These are phyloP conservation scores for Ustilago shanxiensis DNA, from an alignment of 1,284 basidiomycete genomes.

Conservation along the genomic window DNA sequence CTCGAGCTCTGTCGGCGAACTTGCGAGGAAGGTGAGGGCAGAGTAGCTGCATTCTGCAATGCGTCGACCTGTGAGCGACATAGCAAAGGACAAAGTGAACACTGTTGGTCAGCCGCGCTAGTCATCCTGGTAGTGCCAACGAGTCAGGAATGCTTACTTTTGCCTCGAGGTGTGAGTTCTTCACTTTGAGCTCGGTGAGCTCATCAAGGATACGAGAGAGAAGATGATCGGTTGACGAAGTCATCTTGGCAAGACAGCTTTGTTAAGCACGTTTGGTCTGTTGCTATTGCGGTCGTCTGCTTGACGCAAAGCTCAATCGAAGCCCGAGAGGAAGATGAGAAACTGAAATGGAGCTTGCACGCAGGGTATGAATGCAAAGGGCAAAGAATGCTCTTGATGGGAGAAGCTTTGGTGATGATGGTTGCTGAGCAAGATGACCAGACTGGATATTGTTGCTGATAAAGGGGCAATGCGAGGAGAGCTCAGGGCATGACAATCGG, in stretches of 20 bases:
- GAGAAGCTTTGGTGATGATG: neutral
- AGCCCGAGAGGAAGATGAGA: neutral
- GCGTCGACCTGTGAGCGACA: constrained; percentile 38
- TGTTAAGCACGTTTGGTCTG: neutral
- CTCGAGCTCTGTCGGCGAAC: constrained; percentile 46
- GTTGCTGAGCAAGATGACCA: neutral
- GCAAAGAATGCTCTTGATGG: neutral
- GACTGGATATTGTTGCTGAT: neutral
- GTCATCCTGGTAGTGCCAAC: neutral
- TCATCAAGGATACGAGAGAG: constrained; percentile 59
- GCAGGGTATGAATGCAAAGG: neutral
- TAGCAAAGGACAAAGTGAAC: neutral
- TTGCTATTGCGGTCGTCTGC: neutral
- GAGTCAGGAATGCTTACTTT: constrained; percentile 44
- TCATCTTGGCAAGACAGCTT: constrained; percentile 11
- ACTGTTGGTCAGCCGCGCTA: neutral
- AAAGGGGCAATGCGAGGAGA: neutral
- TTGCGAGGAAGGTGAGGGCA: constrained; percentile 50
- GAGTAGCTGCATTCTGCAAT: constrained; percentile 50
- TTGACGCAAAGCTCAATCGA: neutral
- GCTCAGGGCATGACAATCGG: constrained; percentile 6
- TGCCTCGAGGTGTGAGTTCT: constrained; percentile 61
- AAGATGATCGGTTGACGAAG: constrained; percentile 43
- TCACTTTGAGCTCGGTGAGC: constrained; percentile 60
- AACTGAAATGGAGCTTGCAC: no score